Percentiles rank a stretch among this genome's conserved stretches.
Conservation (phyloP, 768 basidiomycete genomes). For the Leccinum boreale region DNA sequence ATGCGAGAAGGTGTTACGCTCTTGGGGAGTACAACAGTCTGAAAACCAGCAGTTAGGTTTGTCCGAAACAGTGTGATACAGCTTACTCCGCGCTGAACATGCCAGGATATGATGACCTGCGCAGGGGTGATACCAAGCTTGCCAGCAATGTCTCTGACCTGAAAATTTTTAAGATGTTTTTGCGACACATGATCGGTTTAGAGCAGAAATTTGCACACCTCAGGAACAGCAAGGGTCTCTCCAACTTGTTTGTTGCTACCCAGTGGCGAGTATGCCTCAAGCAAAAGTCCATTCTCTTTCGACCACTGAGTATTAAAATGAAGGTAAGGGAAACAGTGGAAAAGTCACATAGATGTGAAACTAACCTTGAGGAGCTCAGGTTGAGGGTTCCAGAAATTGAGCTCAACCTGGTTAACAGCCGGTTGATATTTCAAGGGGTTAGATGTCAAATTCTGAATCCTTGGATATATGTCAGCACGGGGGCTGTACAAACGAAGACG, state of each 20-base stretch:
- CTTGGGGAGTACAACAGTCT: slow-evolving; percentile 76
- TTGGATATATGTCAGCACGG: slow-evolving; percentile 5
- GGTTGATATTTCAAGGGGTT: slow-evolving; percentile 58
- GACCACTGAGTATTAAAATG: slow-evolving; percentile 50
- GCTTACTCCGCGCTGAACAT: slow-evolving; percentile 70
- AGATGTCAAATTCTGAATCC: slow-evolving; percentile 61
- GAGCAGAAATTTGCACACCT: slow-evolving; percentile 29
- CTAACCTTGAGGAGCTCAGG: slow-evolving; percentile 65
- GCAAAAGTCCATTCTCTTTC: slow-evolving; percentile 57
- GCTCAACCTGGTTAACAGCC: slow-evolving; percentile 77
- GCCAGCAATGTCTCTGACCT: slow-evolving; percentile 57
- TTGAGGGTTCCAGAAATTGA: slow-evolving; percentile 76
- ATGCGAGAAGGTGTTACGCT: slow-evolving; percentile 69
- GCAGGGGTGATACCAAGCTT: slow-evolving; percentile 71
- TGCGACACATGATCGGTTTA: neutral
- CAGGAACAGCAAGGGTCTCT: slow-evolving; percentile 55
- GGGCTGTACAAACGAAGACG: neutral
- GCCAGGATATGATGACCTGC: slow-evolving; percentile 74
- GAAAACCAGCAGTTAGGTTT: neutral
- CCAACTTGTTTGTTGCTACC: slow-evolving; percentile 60
- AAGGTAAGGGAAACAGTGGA: neutral
- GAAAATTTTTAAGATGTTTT: neutral
- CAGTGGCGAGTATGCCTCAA: slow-evolving; percentile 77
- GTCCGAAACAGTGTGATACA: neutral
- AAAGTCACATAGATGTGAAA: neutral